A percentile compares a stretch with the other conserved stretches of the same genome.
These are phyloP conservation scores for Acer saccharum DNA, from an alignment of 345 rosid species.

Conservation along the genomic window DNA sequence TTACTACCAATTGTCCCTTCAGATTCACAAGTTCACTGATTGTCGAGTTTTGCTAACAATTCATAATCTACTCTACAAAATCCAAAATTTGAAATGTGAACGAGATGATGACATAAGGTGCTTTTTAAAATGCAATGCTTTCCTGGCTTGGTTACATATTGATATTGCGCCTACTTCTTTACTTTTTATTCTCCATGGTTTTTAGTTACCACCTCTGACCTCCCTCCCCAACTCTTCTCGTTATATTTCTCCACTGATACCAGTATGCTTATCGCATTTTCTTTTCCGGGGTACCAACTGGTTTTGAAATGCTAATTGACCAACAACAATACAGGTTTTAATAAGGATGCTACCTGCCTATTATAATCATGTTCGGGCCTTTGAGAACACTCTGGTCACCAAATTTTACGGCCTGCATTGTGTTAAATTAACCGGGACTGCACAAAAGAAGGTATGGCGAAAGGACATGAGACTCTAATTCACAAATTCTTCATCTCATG, in stretches of 20 bases:
- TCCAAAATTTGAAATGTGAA: background rate
- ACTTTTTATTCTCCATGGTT: background rate
- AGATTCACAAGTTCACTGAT: too few relatives aligned
- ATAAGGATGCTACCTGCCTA: conserved; percentile 96
- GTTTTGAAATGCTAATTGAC: conserved; percentile 1
- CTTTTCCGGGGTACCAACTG: background rate
- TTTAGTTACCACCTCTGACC: background rate
- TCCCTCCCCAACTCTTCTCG: background rate
- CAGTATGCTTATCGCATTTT: background rate
- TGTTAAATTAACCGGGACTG: conserved; percentile 74
- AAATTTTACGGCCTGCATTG: conserved; percentile 96
- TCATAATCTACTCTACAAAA: too few relatives aligned
- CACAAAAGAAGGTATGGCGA: conserved; percentile 80
- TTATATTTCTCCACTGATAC: background rate
- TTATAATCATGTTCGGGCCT: conserved; percentile 88
- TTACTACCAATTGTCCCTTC: too few relatives aligned
- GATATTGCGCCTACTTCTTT: background rate
- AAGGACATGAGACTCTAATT: conserved; percentile 7
- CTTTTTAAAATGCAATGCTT: background rate
- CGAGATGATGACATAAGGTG: background rate
- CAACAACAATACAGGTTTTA: conserved; percentile 59
- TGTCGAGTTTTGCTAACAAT: too few relatives aligned
- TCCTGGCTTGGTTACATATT: background rate
- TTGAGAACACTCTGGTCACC: conserved; percentile 90
- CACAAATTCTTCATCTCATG: conserved; percentile 1